Percentiles rank a stretch among this genome's conserved stretches.
phyloP scores from a whole-genome alignment of 1,284 basidiomycete genomes.

The Gomphus bonarii region DNA sequence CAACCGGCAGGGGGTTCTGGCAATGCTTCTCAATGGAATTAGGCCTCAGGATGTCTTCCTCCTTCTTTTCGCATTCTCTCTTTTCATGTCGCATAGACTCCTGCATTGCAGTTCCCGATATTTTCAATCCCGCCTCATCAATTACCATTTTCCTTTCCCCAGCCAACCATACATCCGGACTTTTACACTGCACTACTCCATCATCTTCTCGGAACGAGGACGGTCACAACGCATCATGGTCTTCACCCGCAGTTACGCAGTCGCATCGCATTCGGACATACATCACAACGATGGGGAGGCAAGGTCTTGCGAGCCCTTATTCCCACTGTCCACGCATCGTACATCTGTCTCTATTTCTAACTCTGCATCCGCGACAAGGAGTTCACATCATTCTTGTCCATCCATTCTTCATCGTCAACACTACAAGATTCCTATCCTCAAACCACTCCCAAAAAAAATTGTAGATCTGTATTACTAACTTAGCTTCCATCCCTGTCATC shows the following conservation, averaged over 20 bases:
- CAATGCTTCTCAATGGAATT: neutral
- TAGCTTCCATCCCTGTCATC: neutral
- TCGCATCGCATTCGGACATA: neutral
- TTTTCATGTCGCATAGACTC: neutral
- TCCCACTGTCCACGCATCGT: neutral
- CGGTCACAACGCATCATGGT: neutral
- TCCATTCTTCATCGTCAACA: neutral
- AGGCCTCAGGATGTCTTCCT: neutral
- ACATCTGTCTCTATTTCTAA: neutral
- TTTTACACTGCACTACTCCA: neutral
- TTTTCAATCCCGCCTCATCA: neutral
- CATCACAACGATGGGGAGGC: neutral
- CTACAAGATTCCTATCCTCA: neutral
- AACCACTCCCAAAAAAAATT: neutral
- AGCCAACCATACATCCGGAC: neutral
- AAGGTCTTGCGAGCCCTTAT: neutral
- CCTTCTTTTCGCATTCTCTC: neutral
- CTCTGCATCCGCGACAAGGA: neutral
- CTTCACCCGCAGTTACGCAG: neutral
- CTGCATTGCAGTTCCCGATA: neutral
- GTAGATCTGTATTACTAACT: constrained; percentile 3
- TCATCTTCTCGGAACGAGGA: neutral
- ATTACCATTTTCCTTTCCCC: neutral
- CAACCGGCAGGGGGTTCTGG: neutral
- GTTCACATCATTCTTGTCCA: neutral